These are phyloP conservation scores for Entomophthora muscae DNA, from an alignment of 371 early-diverging fungal genomes.

Conservation along the genomic window DNA sequence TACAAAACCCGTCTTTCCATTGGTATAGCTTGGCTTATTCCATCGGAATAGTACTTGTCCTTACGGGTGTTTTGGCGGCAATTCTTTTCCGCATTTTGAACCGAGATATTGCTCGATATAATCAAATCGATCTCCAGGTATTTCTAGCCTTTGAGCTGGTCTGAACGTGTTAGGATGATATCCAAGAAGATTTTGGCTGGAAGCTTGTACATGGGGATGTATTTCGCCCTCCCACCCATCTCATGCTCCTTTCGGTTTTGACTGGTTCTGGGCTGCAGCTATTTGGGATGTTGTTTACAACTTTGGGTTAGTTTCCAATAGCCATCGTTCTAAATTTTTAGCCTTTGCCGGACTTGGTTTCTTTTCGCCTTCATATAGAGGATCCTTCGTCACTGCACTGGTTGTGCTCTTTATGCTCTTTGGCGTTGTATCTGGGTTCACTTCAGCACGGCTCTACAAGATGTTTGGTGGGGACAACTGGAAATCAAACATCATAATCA, in stretches of 20 bases:
- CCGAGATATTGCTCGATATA: constrained; percentile 77
- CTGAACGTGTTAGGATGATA: constrained; percentile 44
- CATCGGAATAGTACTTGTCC: constrained; percentile 72
- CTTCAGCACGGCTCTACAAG: constrained; percentile 81
- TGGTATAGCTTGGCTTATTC: constrained; percentile 73
- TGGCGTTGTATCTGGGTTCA: constrained; percentile 69
- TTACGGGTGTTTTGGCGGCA: constrained; percentile 77
- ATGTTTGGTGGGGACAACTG: constrained; percentile 82
- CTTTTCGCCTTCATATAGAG: constrained; percentile 87
- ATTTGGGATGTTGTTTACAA: constrained; percentile 65
- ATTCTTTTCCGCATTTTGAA: constrained; percentile 64
- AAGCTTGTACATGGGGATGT: constrained; percentile 83
- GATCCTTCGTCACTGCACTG: constrained; percentile 76
- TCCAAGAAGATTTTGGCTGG: constrained; percentile 86
- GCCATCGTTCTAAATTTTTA: constrained; percentile 11
- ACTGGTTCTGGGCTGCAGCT: constrained; percentile 85
- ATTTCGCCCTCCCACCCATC: constrained; percentile 64
- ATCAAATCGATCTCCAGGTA: constrained; percentile 43
- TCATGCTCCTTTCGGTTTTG: constrained; percentile 67
- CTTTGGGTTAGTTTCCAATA: constrained; percentile 20
- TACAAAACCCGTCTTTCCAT: constrained; percentile 68
- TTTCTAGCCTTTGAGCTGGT: constrained; percentile 2
- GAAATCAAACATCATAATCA: constrained; percentile 60
- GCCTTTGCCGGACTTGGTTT: constrained; percentile 92
- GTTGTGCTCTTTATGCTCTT: constrained; percentile 78